Percentiles rank a stretch among this genome's conserved stretches.
Conservation (phyloP, 2,329 filamentous ascomycete species). For the Cytospora paraplurivora region DNA sequence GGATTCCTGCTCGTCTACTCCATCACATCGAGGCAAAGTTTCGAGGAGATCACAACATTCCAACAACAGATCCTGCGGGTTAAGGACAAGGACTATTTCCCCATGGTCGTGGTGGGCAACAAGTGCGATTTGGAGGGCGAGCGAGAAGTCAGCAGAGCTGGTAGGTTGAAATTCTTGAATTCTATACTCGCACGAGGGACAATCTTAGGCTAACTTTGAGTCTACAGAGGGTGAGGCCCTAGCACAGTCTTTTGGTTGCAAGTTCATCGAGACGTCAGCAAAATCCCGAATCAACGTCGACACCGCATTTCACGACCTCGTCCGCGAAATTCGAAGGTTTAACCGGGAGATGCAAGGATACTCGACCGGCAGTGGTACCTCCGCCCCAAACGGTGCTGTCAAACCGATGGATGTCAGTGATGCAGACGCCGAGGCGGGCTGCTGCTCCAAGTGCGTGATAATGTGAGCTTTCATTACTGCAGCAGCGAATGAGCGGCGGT, state of each 20-base stretch:
- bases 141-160: conserved; percentile 87
- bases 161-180: conserved; percentile 54
- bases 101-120: conserved; percentile 98
- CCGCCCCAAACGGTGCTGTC: conserved; percentile 61
- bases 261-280: conserved; percentile 98
- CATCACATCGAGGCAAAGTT: conserved; percentile 95
- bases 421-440: conserved; percentile 68
- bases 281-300: conserved; percentile 99
- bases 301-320: conserved; percentile 97
- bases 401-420: conserved; percentile 81
- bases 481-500: conserved; percentile 12
- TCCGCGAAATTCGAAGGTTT: conserved; percentile 95
- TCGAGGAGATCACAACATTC: conserved; percentile 98
- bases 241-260: conserved; percentile 87
- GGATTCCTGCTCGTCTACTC: conserved; percentile 98
- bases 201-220: conserved; percentile 20
- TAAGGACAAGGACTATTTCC: conserved; percentile 99
- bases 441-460: conserved; percentile 83
- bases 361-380: conserved; percentile 67
- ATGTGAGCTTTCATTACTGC: conserved; percentile 62
- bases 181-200: conserved; percentile 12
- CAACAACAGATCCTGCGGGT: conserved; percentile 98
- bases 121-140: conserved; percentile 98
- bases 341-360: conserved; percentile 98
- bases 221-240: conserved; percentile 82